Conservation (phyloP, 2,329 filamentous ascomycete genomes). For the Colletotrichum camelliae region DNA sequence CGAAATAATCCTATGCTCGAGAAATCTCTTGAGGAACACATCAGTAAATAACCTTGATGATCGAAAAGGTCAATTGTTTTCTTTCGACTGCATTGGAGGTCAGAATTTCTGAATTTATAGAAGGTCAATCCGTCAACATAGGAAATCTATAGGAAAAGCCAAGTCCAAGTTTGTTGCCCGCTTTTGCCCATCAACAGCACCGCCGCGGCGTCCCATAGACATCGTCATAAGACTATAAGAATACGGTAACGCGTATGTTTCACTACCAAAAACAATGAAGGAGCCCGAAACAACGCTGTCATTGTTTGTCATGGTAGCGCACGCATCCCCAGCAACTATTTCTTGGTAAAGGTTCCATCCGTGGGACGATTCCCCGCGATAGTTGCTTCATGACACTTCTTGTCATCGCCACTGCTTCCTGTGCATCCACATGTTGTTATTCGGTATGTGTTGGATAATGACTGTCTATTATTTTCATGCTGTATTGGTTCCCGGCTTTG, state of each 20-base stretch:
- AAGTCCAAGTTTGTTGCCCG: neutral
- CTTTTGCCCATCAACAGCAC: neutral
- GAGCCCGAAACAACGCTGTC: too few species aligned
- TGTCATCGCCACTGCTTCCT: neutral
- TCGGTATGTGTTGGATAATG: neutral
- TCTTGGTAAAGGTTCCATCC: too few species aligned
- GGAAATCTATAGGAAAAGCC: neutral
- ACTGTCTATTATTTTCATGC: too few species aligned
- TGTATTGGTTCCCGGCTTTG: too few species aligned
- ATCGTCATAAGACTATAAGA: neutral
- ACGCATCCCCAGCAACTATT: too few species aligned
- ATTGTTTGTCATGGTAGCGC: too few species aligned
- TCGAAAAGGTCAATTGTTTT: too few species aligned
- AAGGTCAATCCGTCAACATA: neutral
- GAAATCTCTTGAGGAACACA: neutral
- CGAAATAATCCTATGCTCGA: neutral
- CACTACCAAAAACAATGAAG: too few species aligned
- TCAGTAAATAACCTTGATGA: too few species aligned
- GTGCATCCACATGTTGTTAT: rapidly evolving
- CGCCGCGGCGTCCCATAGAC: rapidly evolving
- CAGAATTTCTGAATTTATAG: neutral
- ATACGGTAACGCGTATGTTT: too few species aligned
- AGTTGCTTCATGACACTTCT: neutral
- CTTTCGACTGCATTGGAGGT: neutral
- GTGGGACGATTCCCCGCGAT: too few species aligned